phyloP scores from a whole-genome alignment of 2,329 filamentous ascomycete genomes.

The Zarea fungicola region DNA sequence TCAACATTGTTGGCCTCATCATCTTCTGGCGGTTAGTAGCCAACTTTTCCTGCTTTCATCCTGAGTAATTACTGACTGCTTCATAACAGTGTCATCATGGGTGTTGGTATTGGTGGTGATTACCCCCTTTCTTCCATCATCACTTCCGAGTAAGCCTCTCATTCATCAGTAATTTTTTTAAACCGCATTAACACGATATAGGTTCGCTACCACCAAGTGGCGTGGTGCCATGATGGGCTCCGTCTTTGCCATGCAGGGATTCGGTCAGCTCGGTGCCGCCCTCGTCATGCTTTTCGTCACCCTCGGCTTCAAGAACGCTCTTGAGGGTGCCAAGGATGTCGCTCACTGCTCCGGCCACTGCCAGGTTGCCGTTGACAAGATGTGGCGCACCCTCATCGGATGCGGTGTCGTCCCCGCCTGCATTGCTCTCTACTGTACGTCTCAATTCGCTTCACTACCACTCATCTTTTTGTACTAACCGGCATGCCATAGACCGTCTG shows the following conservation, averaged over 20 bases:
- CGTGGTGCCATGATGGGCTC: conserved; percentile 82
- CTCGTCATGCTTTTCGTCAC: conserved; percentile 73
- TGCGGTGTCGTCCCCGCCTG: conserved; percentile 76
- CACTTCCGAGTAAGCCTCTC: conserved; percentile 61
- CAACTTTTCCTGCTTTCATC: no score
- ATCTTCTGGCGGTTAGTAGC: conserved; percentile 76
- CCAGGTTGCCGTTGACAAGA: conserved; percentile 63
- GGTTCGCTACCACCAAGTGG: conserved; percentile 74
- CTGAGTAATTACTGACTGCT: no score
- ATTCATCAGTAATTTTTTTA: conserved; percentile 9
- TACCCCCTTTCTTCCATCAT: conserved; percentile 81
- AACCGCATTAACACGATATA: conserved; percentile 12
- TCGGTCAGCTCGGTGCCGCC: conserved; percentile 72
- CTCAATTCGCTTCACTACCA: not conserved
- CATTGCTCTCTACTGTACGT: conserved; percentile 68
- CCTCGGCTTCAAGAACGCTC: conserved; percentile 62
- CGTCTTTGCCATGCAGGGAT: conserved; percentile 83
- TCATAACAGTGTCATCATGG: conserved; percentile 57
- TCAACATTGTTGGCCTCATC: conserved; percentile 60
- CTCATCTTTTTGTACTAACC: not conserved
- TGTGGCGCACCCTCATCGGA: conserved; percentile 78
- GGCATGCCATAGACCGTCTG: conserved; percentile 43
- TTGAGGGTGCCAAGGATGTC: conserved; percentile 45
- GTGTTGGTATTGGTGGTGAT: conserved; percentile 45
- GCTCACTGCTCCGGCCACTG: conserved; percentile 45